Percentiles rank a stretch among this genome's conserved stretches.
phyloP scores from a whole-genome alignment of 2,329 filamentous ascomycete genomes.

The Diaporthe capsici region DNA sequence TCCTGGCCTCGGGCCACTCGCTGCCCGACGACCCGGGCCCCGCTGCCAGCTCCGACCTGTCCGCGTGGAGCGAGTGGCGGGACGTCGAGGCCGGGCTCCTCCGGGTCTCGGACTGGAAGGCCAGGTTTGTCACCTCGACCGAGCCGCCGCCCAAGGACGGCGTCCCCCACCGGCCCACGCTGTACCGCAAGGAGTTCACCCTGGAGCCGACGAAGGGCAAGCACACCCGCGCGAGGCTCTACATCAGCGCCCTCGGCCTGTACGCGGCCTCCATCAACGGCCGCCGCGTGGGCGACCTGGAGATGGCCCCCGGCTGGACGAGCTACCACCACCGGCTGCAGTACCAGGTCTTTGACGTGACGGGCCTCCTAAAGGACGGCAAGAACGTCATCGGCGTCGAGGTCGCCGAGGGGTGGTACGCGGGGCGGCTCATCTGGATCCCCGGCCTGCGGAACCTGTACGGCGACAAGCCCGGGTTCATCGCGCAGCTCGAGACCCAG shows the following conservation, averaged over 20 bases:
- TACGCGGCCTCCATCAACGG: slow-evolving; percentile 58
- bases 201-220: neutral
- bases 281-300: slow-evolving; percentile 47
- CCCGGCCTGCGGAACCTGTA: slow-evolving; percentile 49
- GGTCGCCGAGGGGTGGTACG: slow-evolving; percentile 67
- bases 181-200: slow-evolving; percentile 36
- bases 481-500: slow-evolving; percentile 50
- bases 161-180: slow-evolving; percentile 34
- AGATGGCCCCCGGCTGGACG: slow-evolving; percentile 60
- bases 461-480: slow-evolving; percentile 50
- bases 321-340: slow-evolving; percentile 58
- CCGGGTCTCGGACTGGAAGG: slow-evolving; percentile 37
- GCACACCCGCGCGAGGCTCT: slow-evolving; percentile 37
- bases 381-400: slow-evolving; percentile 60
- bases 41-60: neutral
- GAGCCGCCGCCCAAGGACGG: slow-evolving; percentile 24
- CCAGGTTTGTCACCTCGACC: slow-evolving; percentile 37
- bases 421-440: slow-evolving; percentile 55
- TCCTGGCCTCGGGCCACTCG: slow-evolving; percentile 20
- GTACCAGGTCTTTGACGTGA: slow-evolving; percentile 61
- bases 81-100: slow-evolving; percentile 37
- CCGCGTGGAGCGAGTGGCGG: slow-evolving; percentile 30
- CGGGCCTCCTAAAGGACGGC: slow-evolving; percentile 49
- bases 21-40: neutral
- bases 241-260: slow-evolving; percentile 53